Percentiles rank a stretch among this genome's conserved stretches.
Evolutionary conservation across 371 early-diverging fungal species (phyloP).

Genomic region (Cokeromyces recurvatus): DNA sequence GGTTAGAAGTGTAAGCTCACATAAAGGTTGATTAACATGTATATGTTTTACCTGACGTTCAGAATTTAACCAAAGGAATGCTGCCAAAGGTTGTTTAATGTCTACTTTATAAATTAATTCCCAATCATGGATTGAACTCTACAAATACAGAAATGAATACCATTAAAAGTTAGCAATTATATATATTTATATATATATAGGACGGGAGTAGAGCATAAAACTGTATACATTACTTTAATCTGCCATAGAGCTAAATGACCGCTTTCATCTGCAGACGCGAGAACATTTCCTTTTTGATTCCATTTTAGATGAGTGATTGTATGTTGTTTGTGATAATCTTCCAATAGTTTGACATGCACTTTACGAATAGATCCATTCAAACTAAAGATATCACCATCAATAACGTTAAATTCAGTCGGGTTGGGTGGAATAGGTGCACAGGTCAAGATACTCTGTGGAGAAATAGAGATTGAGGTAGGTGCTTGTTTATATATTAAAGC

Average conservation of each 20-base stretch:
- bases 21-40: background rate
- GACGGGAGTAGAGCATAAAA: too few species aligned
- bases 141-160: conserved; percentile 1
- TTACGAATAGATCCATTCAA: conserved; percentile 20
- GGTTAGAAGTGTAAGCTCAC: background rate
- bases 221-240: conserved; percentile 23
- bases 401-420: conserved; percentile 16
- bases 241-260: conserved; percentile 43
- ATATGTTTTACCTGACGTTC: conserved; percentile 29
- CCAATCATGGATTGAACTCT: conserved; percentile 37
- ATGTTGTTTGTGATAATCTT: conserved; percentile 33
- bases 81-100: conserved; percentile 40
- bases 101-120: conserved; percentile 20
- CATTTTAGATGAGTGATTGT: conserved; percentile 40
- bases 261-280: conserved; percentile 43
- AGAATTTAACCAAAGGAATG: conserved; percentile 38
- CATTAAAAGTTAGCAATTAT: too few species aligned
- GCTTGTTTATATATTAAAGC: conserved; percentile 29
- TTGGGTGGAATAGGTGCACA: conserved; percentile 24
- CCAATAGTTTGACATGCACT: conserved; percentile 21
- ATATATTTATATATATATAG: too few species aligned
- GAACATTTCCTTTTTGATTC: conserved; percentile 38
- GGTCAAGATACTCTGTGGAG: conserved; percentile 26
- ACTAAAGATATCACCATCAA: conserved; percentile 32
- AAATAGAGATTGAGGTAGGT: conserved; percentile 23